Conservation (phyloP, 371 early-diverging fungal species). For the Coemansia sp. region DNA sequence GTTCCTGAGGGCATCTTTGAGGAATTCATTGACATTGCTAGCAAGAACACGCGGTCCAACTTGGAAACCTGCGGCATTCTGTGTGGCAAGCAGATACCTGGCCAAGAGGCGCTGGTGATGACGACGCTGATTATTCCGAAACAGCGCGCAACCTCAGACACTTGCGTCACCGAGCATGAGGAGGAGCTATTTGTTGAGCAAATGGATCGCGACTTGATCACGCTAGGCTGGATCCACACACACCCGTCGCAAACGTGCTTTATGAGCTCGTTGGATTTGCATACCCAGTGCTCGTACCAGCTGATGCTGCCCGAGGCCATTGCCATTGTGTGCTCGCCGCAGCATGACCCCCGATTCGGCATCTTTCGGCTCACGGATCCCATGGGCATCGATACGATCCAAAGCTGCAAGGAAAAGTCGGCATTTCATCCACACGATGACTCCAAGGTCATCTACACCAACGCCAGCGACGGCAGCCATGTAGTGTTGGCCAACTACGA, state of each 20-base stretch:
- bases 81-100: conserved; percentile 68
- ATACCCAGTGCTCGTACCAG: conserved; percentile 92
- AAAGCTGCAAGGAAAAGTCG: conserved; percentile 65
- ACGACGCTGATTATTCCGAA: conserved; percentile 87
- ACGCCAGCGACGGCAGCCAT: conserved; percentile 44
- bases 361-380: conserved; percentile 88
- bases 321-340: conserved; percentile 88
- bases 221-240: conserved; percentile 93
- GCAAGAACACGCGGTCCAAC: conserved; percentile 71
- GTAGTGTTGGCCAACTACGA: conserved; percentile 42
- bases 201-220: conserved; percentile 72
- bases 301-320: conserved; percentile 92
- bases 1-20: conserved; percentile 65
- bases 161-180: conserved; percentile 84
- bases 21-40: conserved; percentile 73
- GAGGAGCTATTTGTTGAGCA: conserved; percentile 81
- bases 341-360: conserved; percentile 72
- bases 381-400: conserved; percentile 79
- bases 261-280: conserved; percentile 87
- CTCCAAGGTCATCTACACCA: conserved; percentile 52
- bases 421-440: conserved; percentile 85
- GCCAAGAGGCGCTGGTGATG: conserved; percentile 64
- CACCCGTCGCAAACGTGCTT: conserved; percentile 94
- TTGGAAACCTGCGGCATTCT: conserved; percentile 91
- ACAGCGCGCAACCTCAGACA: conserved; percentile 84